Conservation (phyloP, 176 grass and related monocot genomes). For the Zoysia japonica region DNA sequence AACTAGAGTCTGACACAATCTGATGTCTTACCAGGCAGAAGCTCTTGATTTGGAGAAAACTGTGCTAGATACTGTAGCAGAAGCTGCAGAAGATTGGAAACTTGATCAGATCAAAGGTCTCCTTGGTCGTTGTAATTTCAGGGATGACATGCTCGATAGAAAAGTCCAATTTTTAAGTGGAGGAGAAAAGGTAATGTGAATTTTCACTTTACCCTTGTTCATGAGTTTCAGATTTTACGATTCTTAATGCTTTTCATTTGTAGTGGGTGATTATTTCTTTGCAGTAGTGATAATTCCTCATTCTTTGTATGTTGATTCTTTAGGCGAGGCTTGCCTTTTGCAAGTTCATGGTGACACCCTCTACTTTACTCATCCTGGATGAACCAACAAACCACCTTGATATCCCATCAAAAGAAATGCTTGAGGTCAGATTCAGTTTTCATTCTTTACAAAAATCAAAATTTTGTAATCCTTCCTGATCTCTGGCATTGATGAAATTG, state of each 20-base stretch:
- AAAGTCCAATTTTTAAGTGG: conserved; percentile 88
- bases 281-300: conserved; percentile 13
- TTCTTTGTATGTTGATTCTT: not conserved
- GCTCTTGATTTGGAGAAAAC: conserved; percentile 96
- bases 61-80: conserved; percentile 83
- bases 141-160: conserved; percentile 95
- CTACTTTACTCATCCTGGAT: conserved; percentile 92
- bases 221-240: not conserved
- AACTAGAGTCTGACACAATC: conserved; percentile 26
- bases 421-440: conserved; percentile 61
- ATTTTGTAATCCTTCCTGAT: conserved; percentile 10
- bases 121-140: conserved; percentile 94
- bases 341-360: conserved; percentile 99
- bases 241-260: not conserved
- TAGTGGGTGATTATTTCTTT: not conserved
- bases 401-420: conserved; percentile 99
- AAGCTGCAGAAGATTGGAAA: conserved; percentile 90
- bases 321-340: conserved; percentile 96
- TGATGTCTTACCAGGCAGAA: conserved; percentile 73
- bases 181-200: conserved; percentile 77
- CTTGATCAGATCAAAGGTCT: conserved; percentile 97
- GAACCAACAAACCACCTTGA: conserved; percentile 99
- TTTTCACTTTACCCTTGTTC: conserved; percentile 9
- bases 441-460: conserved; percentile 7
- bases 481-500: conserved; percentile 1